Percentiles rank a stretch among this genome's conserved stretches.
phyloP scores from a whole-genome alignment of 306 rosid genomes.

The Abrus pulchellus region DNA sequence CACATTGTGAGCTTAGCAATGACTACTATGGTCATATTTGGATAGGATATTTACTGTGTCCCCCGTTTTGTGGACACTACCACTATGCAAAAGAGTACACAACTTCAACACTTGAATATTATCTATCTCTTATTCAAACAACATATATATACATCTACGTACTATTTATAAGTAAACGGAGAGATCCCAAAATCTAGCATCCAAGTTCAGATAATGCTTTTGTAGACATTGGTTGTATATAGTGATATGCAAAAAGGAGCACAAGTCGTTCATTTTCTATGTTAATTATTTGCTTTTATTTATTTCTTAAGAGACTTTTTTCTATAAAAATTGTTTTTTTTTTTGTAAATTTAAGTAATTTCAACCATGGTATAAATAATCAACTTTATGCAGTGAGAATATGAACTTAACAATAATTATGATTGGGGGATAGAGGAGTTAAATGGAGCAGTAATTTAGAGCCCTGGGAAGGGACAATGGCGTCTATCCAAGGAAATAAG shows the following conservation, averaged over 20 bases:
- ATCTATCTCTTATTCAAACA: background rate
- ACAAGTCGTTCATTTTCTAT: too few relatives aligned
- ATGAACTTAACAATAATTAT: too few relatives aligned
- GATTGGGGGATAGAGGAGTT: background rate
- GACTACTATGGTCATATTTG: conserved; percentile 36
- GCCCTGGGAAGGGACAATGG: conserved; percentile 41
- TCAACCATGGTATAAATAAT: too few relatives aligned
- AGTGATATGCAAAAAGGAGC: too few relatives aligned
- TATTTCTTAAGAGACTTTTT: too few relatives aligned
- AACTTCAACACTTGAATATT: background rate
- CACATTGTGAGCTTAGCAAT: conserved; percentile 11
- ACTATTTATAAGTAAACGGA: conserved; percentile 8
- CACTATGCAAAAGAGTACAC: background rate
- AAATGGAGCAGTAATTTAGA: conserved; percentile 17
- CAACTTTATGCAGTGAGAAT: too few relatives aligned
- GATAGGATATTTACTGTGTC: conserved; percentile 30
- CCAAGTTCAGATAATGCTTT: background rate
- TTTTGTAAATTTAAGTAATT: too few relatives aligned
- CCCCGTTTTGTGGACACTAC: background rate
- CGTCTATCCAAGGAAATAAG: conserved; percentile 15
- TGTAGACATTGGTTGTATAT: too few relatives aligned
- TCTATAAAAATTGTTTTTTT: too few relatives aligned
- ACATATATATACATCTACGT: background rate
- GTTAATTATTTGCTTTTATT: too few relatives aligned
- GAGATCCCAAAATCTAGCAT: background rate